A percentile compares a stretch with the other conserved stretches of the same genome.
phyloP scores from a whole-genome alignment of 805 yeast species.

The Monosporozyma solicola region DNA sequence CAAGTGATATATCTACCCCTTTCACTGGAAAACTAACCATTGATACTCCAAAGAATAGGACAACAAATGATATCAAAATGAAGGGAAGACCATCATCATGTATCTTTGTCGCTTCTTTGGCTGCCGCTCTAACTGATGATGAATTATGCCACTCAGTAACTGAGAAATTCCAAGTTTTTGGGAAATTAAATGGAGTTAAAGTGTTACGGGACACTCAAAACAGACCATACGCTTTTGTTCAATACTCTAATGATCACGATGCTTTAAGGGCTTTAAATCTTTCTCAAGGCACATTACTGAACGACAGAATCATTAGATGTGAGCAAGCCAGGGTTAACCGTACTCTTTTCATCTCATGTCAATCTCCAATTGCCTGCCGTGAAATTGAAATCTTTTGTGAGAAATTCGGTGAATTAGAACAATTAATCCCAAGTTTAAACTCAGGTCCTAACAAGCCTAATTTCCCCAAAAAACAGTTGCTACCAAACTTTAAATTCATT shows the following conservation, averaged over 20 bases:
- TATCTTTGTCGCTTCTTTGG: constrained; percentile 78
- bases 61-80: constrained; percentile 8
- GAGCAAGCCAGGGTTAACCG: constrained; percentile 89
- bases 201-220: constrained; percentile 74
- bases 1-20: background rate
- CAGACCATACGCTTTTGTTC: constrained; percentile 91
- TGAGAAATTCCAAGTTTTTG: constrained; percentile 61
- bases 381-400: constrained; percentile 35
- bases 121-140: constrained; percentile 58
- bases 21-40: background rate
- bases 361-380: constrained; percentile 16
- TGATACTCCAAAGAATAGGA: background rate
- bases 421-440: constrained; percentile 35
- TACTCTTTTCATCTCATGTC: constrained; percentile 53
- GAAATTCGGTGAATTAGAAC: constrained; percentile 70
- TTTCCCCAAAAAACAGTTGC: constrained; percentile 6
- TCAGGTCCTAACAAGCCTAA: constrained; percentile 18
- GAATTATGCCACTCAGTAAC: constrained; percentile 58
- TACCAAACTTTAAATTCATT: constrained; percentile 7
- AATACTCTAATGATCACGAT: constrained; percentile 61
- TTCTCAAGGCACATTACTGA: constrained; percentile 61
- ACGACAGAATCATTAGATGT: constrained; percentile 74
- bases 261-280: constrained; percentile 56
- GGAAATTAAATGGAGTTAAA: constrained; percentile 62
- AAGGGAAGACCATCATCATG: constrained; percentile 75